These are phyloP conservation scores for Zygosaccharomyces sapae DNA, from an alignment of 1,139 yeast genomes.

Conservation along the genomic window DNA sequence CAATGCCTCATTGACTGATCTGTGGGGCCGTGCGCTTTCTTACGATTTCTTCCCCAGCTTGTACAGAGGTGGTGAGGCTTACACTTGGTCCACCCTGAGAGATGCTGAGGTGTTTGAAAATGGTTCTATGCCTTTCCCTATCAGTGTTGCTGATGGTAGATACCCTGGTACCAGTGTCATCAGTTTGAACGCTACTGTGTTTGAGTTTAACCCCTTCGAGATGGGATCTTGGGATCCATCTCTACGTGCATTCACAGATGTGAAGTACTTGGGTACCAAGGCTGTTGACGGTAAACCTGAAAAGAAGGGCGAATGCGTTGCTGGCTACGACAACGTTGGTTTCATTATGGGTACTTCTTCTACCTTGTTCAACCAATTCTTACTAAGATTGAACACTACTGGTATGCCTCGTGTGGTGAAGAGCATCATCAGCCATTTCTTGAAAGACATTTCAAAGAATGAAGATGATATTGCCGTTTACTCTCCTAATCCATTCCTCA, in stretches of 20 bases:
- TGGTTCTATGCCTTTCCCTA: constrained; percentile 78
- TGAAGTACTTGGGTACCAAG: constrained; percentile 70
- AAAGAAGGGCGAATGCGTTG: constrained; percentile 44
- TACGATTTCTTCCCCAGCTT: constrained; percentile 63
- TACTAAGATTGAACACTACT: constrained; percentile 55
- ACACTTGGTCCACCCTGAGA: constrained; percentile 38
- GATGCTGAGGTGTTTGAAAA: constrained; percentile 43
- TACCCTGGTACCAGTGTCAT: constrained; percentile 58
- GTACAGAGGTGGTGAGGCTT: constrained; percentile 55
- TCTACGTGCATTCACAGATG: constrained; percentile 59
- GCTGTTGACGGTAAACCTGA: constrained; percentile 53
- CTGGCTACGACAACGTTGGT: constrained; percentile 76
- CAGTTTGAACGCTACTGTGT: constrained; percentile 63
- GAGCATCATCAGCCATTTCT: constrained; percentile 44
- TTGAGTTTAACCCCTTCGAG: constrained; percentile 79
- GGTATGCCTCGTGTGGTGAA: constrained; percentile 48
- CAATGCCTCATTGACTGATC: constrained; percentile 74
- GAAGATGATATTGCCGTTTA: constrained; percentile 67
- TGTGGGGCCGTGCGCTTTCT: constrained; percentile 84
- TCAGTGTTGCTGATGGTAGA: constrained; percentile 74
- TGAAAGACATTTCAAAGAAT: constrained; percentile 44
- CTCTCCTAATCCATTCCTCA: constrained; percentile 62
- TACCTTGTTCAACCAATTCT: constrained; percentile 67
- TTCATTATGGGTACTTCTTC: constrained; percentile 75
- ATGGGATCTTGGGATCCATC: constrained; percentile 88